Percentiles rank a stretch among this genome's conserved stretches.
phyloP scores from a whole-genome alignment of 1,284 basidiomycete genomes.

The Exobasidium cylindrosporum region DNA sequence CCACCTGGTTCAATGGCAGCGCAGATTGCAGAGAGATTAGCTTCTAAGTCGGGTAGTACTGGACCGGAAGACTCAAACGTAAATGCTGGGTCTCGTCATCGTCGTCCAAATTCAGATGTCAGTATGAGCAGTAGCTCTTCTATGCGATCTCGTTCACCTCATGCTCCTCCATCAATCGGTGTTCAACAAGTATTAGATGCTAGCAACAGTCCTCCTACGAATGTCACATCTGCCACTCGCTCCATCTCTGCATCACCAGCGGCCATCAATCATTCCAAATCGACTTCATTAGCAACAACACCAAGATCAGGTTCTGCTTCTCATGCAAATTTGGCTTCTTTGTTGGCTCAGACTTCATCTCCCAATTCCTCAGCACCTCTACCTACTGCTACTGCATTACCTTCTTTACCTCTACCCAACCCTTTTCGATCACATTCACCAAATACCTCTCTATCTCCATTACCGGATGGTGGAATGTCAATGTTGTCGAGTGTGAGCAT shows the following conservation, averaged over 20 bases:
- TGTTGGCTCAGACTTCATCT: background rate
- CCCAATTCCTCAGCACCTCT: background rate
- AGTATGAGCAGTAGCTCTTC: slow-evolving; percentile 20
- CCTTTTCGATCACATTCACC: slow-evolving; percentile 42
- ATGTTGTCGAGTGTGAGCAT: slow-evolving; percentile 38
- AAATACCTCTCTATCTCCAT: slow-evolving; percentile 13
- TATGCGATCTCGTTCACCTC: slow-evolving; percentile 34
- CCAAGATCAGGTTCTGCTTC: slow-evolving; percentile 1
- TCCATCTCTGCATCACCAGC: background rate
- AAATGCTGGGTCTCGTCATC: slow-evolving; percentile 16
- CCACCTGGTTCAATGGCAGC: slow-evolving; percentile 45
- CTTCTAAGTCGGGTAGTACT: background rate
- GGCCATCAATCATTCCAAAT: background rate
- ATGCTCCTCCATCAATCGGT: slow-evolving; percentile 7
- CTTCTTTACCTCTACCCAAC: slow-evolving; percentile 41
- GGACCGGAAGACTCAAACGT: background rate
- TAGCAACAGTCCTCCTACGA: slow-evolving; percentile 10
- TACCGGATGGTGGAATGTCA: slow-evolving; percentile 10
- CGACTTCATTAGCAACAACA: background rate
- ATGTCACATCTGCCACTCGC: background rate
- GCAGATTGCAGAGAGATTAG: slow-evolving; percentile 42
- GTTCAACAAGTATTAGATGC: slow-evolving; percentile 19
- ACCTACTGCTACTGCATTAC: slow-evolving; percentile 34
- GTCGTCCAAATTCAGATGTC: slow-evolving; percentile 31
- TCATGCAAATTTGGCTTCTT: background rate